Evolutionary conservation across 2,329 filamentous ascomycete species (phyloP), one percentile per base, ranked within the genome.

Genomic region (Emergomyces africanus): DNA sequence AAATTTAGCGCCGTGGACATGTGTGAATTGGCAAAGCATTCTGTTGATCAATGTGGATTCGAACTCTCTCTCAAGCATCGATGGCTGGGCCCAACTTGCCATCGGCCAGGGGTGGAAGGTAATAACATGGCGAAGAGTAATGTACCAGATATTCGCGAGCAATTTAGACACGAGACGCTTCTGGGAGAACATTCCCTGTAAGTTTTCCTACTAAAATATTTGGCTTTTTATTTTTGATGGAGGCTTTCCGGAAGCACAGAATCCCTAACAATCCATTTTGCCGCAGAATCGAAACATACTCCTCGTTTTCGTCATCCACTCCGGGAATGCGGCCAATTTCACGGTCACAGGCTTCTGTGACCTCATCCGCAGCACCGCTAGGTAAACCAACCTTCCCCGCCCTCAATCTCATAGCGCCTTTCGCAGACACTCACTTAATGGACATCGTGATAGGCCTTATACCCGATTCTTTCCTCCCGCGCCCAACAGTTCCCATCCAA

Each of bases 11-110:
- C 92, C 0, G 91, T 97, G 3, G 94, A 99, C 69, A 99, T 99
- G 94, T 97, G 94, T 70, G 94, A 99, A 75, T 75, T 99, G 60
- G 94, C 94, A 28, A 96, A 96, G 75, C 92, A 97, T 71, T 96
- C 90, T 10, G 94, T 99, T 46, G 84, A 87, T 66, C 94, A 99
- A 72, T 95, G 90, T 70, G 94, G 94, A 6, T 99, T 95, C 69
- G 94, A 99, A 71, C 79, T 88, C 66, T 82, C 85, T 14, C 79
- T 97, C 67, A 99, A 99, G 75, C 85, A 91, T 69, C 84, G 90
- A 71, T 99, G 92, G 92, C 78, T 99, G 4, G 94, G 94, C 2
- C 78, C 81, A 37, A 83, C 88, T 63, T 97, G 86, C 70, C 79
- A 88, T 68, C 76, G 87, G 44, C 87, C 89, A 0, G 94, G 94